Conservation (phyloP, 331 rosid genomes). For the Spiraea crenata region DNA sequence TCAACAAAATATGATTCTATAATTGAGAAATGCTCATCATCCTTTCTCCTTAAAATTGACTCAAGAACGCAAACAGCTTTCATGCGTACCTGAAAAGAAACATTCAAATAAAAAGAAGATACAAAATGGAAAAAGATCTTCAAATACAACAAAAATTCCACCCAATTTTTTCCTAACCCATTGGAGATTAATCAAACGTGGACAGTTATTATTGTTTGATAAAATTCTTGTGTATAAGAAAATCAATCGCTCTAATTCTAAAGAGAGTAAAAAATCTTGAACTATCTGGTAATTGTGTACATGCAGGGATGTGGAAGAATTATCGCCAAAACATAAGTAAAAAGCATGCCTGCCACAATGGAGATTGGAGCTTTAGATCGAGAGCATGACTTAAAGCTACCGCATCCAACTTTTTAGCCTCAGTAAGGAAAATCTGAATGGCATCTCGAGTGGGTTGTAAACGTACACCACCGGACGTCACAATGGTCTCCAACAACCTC, state of each 20-base stretch:
- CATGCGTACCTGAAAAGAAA: conserved; percentile 80
- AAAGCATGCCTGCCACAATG: conserved; percentile 89
- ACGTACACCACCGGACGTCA: conserved; percentile 92
- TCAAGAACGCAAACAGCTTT: conserved; percentile 96
- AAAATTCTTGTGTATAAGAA: not conserved
- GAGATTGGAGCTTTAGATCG: conserved; percentile 81
- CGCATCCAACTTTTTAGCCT: conserved; percentile 87
- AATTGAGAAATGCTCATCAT: conserved; percentile 55
- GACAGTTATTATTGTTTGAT: not conserved
- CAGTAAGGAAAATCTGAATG: conserved; percentile 70
- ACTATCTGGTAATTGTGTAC: not conserved
- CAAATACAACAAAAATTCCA: not conserved
- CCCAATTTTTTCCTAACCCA: not conserved
- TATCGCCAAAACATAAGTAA: conserved; percentile 3
- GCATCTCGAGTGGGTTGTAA: conserved; percentile 98
- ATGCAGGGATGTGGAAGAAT: not conserved
- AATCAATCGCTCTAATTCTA: not conserved
- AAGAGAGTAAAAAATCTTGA: not conserved
- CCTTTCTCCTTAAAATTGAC: conserved; percentile 77
- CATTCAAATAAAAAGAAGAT: conserved; percentile 14
- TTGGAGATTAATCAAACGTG: not conserved
- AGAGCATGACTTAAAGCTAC: conserved; percentile 68
- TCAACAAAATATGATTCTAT: conserved; percentile 72
- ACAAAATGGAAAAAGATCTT: not conserved
- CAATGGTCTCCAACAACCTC: conserved; percentile 90